A percentile compares a stretch with the other conserved stretches of the same genome.
Evolutionary conservation across 139 green algal genomes (phyloP).

Genomic region (Chloropicon primus): DNA sequence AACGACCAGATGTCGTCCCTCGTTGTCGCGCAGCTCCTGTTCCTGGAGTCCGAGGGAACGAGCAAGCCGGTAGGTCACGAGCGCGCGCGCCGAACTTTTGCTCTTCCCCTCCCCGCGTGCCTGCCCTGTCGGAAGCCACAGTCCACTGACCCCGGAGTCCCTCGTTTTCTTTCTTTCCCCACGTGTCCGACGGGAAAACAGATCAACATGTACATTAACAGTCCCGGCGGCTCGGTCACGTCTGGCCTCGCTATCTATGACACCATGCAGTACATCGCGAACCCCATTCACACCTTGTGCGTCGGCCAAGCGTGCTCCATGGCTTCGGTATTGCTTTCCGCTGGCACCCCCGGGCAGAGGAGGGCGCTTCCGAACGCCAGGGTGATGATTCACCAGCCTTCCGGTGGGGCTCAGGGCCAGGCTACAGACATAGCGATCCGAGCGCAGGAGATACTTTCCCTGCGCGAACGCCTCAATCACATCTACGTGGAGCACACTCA

Average conservation of each 20-base stretch:
- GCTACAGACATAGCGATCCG: conserved; percentile 81
- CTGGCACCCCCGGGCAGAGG: conserved; percentile 43
- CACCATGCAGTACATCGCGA: conserved; percentile 94
- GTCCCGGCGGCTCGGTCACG: conserved; percentile 76
- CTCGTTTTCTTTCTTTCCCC: neutral
- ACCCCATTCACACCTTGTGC: conserved; percentile 79
- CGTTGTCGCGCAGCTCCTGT: conserved; percentile 83
- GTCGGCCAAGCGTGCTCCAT: conserved; percentile 86
- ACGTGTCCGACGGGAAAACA: no score
- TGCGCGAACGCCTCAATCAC: conserved; percentile 49
- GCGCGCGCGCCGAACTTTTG: neutral
- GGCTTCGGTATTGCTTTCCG: conserved; percentile 76
- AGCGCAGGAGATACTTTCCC: conserved; percentile 76
- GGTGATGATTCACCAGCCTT: conserved; percentile 95
- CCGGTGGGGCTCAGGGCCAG: conserved; percentile 47
- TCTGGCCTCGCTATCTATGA: conserved; percentile 93
- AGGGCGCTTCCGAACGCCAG: conserved; percentile 70
- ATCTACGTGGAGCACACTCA: conserved; percentile 78
- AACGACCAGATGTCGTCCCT: conserved; percentile 63
- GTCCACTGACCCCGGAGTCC: no score
- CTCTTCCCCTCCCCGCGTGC: no score
- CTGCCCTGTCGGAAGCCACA: no score
- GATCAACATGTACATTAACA: conserved; percentile 97
- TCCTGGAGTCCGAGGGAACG: conserved; percentile 80
- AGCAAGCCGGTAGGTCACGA: conserved; percentile 58